Conservation (phyloP, 257 asterid genomes). For the Capsicum pubescens region DNA sequence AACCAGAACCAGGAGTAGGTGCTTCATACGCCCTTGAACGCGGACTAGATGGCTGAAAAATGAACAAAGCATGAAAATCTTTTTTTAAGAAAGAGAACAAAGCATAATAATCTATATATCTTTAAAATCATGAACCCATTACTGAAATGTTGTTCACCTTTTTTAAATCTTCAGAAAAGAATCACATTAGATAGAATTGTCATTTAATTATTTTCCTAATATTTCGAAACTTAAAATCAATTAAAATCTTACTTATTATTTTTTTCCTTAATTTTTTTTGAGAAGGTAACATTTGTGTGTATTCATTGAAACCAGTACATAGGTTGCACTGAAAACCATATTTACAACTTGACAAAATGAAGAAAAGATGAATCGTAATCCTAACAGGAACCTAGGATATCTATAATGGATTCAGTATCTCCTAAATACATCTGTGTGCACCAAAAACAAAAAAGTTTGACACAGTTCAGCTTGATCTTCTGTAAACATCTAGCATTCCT, state of each 20-base stretch:
- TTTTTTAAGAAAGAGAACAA: neutral
- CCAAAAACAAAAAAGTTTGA: too few species aligned
- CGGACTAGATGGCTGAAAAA: slow-evolving; percentile 86
- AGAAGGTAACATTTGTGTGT: too few species aligned
- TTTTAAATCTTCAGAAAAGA: neutral
- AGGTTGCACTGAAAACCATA: too few species aligned
- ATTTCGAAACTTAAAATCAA: neutral
- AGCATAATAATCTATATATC: neutral
- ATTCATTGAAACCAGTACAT: too few species aligned
- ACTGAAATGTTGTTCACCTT: neutral
- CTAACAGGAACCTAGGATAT: too few species aligned
- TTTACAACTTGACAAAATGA: too few species aligned
- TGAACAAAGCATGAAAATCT: slow-evolving; percentile 15
- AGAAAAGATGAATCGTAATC: too few species aligned
- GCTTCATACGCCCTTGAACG: slow-evolving; percentile 91
- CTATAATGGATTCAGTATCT: too few species aligned
- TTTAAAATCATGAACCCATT: neutral
- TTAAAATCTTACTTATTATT: neutral
- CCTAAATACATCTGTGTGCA: too few species aligned
- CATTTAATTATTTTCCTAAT: neutral
- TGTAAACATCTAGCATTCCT: too few species aligned
- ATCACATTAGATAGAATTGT: neutral
- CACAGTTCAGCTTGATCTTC: too few species aligned
- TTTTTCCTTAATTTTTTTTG: neutral
- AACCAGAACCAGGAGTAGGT: slow-evolving; percentile 96